Evolutionary conservation across 306 rosid genomes (phyloP), one percentile per base, ranked within the genome.

Genomic region (Trichosanthes cucumerina): DNA sequence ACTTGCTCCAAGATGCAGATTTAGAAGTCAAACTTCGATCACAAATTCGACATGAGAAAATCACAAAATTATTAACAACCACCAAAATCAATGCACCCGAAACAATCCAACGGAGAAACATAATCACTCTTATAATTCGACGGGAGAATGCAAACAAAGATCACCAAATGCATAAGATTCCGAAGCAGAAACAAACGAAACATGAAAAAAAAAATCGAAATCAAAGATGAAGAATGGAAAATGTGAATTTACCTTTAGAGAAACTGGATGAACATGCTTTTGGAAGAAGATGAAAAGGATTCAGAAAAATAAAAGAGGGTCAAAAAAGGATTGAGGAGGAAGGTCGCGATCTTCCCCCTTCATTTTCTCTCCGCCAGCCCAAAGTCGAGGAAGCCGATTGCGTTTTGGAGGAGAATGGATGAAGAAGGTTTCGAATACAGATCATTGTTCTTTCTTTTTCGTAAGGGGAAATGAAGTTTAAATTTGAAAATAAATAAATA

Each of bases 341-440:
- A 64, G 75, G 54, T 12, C 34, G 60, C 53, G 59, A 60, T 50
- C 65, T 64, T 31, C 80, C 81, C 71, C 63, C 68, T n/a, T 64
- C 81, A 15, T 68, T 64, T 49, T 50, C 75, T 50, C 81, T 78
- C 62, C 50, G 41, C 39, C 39, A 7, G 54, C 26, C 59, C 59
- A 47, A 47, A 28, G 54, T 23, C 52, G 9, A 19, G 9, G 21
- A 44, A 23, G 56, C 76, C 41, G 43, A 44, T 47, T 47, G 58
- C 19, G 21, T 72, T 72, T 47, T 7, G 24, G 24, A 72, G 77
- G 59, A 72, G 57, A 47, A 36, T 3, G 59, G 58, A 47, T 47
- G 23, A 28, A 70, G 12, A 68, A 41, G 36, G 56, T 36, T 65
- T 63, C 23, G 5, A 28, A 41, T 31, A 15, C 78, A 4, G 2